Base-by-base conservation (phyloP, 148 eudicot genomes). In the Dianthus caryophyllus region DNA sequence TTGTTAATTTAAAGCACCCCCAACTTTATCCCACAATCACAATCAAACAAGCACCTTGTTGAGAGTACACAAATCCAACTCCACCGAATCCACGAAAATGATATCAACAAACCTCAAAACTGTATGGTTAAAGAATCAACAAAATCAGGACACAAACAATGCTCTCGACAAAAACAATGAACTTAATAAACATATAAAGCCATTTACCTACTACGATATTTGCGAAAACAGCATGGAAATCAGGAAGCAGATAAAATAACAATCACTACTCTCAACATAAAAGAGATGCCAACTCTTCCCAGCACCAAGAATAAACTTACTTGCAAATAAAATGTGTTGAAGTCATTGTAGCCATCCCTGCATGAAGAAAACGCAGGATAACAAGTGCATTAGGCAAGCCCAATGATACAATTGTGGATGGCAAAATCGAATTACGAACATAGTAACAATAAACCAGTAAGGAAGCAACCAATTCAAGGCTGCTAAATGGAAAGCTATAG, bases 321-420 rank as follows among this genome's bases (percentile, higher is more conserved):
- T 84, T 94, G 99, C 93, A 94, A 84, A 80, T 94, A 94, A 81
- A 94, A 94, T 69, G 99, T 94, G 68, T 94, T 94, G 81, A 94
- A 94, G 75, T 94, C 99, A 73, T 90, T 94, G 85, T 94, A 90
- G 43, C 99, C 99, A 81, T 94, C 99, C 88, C 99, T 88, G 91
- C 84, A 81, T 61, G 43, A 39, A 72, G 71, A 31, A 46, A 64
- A 49, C 33, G 27, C 64, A 59, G 3, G 24, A 68, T 80, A 43
- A 79, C 63, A 30, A 39, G 18, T 5, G 14, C 9, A 5, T 55
- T 30, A 75, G 31, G 27, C 29, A 17, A 16, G 16, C 46, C 31
- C 29, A 56, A 27, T 31, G 39, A 47, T 17, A 62, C 63, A 39
- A 67, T 6, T 36, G 2, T 9, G 16, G 47, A 16, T 31, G 31